These are phyloP conservation scores for Eucalyptus coolabah DNA, from an alignment of 345 rosid genomes.

Conservation along the genomic window DNA sequence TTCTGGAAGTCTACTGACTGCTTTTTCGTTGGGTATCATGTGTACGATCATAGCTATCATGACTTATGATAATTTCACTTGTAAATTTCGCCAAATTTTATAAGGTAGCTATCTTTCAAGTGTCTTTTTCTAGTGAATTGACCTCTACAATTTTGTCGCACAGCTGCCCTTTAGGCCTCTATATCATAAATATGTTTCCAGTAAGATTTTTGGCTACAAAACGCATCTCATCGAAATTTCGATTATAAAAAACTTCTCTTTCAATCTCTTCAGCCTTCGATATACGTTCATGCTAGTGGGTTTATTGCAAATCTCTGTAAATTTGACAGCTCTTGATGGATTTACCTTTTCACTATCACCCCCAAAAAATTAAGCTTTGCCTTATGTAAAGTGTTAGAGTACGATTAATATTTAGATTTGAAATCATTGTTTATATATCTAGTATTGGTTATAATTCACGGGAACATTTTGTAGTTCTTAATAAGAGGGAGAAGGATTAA, in stretches of 20 bases:
- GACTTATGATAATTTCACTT: slow-evolving; percentile 13
- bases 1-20: slow-evolving; percentile 12
- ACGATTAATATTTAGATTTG: neutral
- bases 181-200: neutral
- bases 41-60: neutral
- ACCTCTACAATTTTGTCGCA: neutral
- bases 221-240: neutral
- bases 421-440: too few relatives aligned
- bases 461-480: too few relatives aligned
- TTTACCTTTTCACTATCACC: neutral
- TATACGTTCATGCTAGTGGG: neutral
- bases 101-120: neutral
- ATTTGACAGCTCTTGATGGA: slow-evolving; percentile 69
- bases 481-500: neutral
- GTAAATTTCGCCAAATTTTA: slow-evolving; percentile 40
- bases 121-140: neutral
- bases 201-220: neutral
- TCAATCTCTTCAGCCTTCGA: neutral
- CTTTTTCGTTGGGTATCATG: slow-evolving; percentile 16
- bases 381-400: too few relatives aligned
- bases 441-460: too few relatives aligned
- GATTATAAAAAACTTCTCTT: neutral
- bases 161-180: neutral
- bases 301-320: slow-evolving; percentile 18
- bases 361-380: too few relatives aligned